Evolutionary conservation across 1,284 basidiomycete genomes (phyloP), one percentile per base, ranked within the genome.

Genomic region (Apiotrichum akiyoshidainum): DNA sequence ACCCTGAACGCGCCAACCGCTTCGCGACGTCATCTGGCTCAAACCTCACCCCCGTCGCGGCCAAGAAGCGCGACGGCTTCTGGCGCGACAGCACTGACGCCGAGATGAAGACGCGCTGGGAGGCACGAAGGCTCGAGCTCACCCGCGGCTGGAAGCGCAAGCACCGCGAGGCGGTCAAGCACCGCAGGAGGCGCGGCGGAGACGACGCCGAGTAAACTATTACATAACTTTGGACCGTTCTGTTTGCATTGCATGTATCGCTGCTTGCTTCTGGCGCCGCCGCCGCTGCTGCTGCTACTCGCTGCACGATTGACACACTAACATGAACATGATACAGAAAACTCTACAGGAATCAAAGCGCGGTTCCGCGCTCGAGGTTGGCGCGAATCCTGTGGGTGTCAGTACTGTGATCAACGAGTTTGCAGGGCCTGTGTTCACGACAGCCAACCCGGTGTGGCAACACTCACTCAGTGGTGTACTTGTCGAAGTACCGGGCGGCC

Each of bases 401-500:
- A 58, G 54, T 21, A 51, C 11, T 21, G 31, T 5, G 5, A 10
- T 21, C 16, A 44, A 13, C 35, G 48, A 54, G 7, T 35, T 13
- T 13, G 7, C 8, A 13, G 8, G 34, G 34, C 34, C 7, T 35
- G 34, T 7, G 34, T 35, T 35, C 13, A 13, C 34, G 35, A 17
- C 49, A 51, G 54, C 59, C 46, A 46, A 40, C 31, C 2, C 46
- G 37, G 5, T 10, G 11, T 37, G 4, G 37, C 37, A 47, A 42
- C 17, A 70, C 70, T 14, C 53, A 78, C 75, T 98, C 95, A 55
- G 89, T 81, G 2, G 95, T 99, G 73, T 97, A 95, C 73, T 95
- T 93, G 84, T 98, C 92, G 82, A 93, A 99, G 80, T 93, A 99
- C 61, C 95, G 85, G 21, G 90, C 88, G 92, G 88, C 89, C 87